Conservation (phyloP, 2,329 filamentous ascomycete genomes). For the Hypoxylon sp. region DNA sequence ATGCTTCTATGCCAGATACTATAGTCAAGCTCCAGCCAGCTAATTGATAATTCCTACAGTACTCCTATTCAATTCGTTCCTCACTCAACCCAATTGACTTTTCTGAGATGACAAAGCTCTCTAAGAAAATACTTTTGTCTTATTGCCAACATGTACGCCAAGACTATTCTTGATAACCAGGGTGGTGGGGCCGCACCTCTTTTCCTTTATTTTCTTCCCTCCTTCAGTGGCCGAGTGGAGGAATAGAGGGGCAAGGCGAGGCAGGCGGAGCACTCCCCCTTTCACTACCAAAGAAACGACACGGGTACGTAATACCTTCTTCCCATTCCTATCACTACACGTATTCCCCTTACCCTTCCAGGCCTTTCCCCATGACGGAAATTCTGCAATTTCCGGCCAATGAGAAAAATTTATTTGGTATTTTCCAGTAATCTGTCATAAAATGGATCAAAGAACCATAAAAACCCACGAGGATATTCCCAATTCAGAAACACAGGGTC, state of each 20-base stretch:
- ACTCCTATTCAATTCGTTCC: constrained; percentile 8
- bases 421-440: constrained; percentile 43
- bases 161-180: constrained; percentile 33
- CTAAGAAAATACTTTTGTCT: constrained; percentile 16
- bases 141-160: constrained; percentile 34
- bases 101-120: constrained; percentile 24
- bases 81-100: constrained; percentile 16
- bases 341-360: constrained; percentile 39
- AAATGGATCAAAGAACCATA: constrained; percentile 18
- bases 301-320: constrained; percentile 27
- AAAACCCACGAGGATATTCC: constrained; percentile 28
- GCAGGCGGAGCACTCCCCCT: constrained; percentile 34
- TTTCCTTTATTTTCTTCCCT: constrained; percentile 15
- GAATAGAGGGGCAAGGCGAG: constrained; percentile 31
- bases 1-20: neutral
- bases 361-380: constrained; percentile 36
- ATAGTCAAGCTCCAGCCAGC: neutral
- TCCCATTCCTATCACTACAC: constrained; percentile 19
- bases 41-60: constrained; percentile 7
- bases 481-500: constrained; percentile 35
- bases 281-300: constrained; percentile 28
- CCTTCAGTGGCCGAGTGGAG: constrained; percentile 24
- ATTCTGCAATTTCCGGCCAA: constrained; percentile 53
- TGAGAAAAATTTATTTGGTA: constrained; percentile 46
- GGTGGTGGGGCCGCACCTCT: constrained; percentile 33